Evolutionary conservation across 768 basidiomycete species (phyloP), one percentile per base, ranked within the genome.

Genomic region (Rhodotorula taiwanensis): DNA sequence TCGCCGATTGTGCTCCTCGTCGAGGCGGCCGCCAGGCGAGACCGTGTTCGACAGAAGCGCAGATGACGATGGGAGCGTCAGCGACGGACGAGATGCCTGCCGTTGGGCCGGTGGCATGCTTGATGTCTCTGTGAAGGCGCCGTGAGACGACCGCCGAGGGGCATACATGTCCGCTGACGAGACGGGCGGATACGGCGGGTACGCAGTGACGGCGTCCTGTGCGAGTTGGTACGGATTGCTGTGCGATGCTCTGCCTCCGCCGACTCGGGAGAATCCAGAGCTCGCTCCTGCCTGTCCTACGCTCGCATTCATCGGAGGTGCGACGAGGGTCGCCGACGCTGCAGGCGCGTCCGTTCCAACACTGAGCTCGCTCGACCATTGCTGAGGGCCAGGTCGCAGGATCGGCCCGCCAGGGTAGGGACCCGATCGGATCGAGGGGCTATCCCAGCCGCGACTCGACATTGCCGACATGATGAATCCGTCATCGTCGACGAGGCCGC

Each of bases 381-480:
- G 64, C 50, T 36, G 67, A 42, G n/a, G 67, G 43, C 25, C 62
- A 42, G 41, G 39, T 1, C 67, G 58, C 1, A 69, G 56, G 47
- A 64, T 55, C 6, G 67, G 62, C 18, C 54, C 62, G 0, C 66
- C 66, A 0, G 62, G 58, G n/a, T 53, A 30, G 2, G 43, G 25
- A 20, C 52, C 50, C 28, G 57, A 55, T 4, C 39, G 49, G 28
- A 51, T 59, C 39, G 55, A 42, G 21, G 55, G 67, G 51, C 55
- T 11, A 44, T 53, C 44, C 53, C 60, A 42, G 15, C 55, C 54
- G 10, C 62, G 57, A 13, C 85, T 83, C 68, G 86, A 84, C 89
- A 90, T 94, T n/a, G 93, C 89, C 45, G 85, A 86, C 89, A 97
- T 94, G 72, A 97, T 95, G 68, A 80, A 87, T 18, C 88, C 86